Conservation (phyloP, 2,329 filamentous ascomycete genomes). For the Neopestalotiopsis sp. region DNA sequence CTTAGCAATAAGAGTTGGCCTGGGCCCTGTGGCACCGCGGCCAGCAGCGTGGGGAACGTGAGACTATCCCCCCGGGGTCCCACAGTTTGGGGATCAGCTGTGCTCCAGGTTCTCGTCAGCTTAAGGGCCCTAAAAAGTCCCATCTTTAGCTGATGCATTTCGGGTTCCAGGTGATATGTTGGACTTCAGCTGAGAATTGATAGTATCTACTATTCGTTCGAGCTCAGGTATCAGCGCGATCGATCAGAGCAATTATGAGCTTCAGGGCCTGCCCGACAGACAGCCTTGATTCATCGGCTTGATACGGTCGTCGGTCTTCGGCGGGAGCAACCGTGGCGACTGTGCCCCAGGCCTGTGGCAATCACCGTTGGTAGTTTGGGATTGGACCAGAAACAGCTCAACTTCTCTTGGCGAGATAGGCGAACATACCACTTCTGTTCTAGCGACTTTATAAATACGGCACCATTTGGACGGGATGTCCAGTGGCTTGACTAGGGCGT, state of each 20-base stretch:
- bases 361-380: constrained; percentile 1
- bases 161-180: neutral
- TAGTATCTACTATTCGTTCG: neutral
- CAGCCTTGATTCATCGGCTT: neutral
- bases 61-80: neutral
- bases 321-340: constrained; percentile 13
- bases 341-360: constrained; percentile 4
- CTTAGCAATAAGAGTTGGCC: neutral
- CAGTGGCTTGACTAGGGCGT: constrained; percentile 17
- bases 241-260: neutral
- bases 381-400: constrained; percentile 1
- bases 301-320: constrained; percentile 17
- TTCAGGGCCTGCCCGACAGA: neutral
- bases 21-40: neutral
- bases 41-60: neutral
- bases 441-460: neutral
- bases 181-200: neutral
- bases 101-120: neutral
- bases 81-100: neutral
- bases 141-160: neutral
- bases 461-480: neutral
- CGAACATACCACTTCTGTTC: constrained; percentile 14
- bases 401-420: constrained; percentile 19
- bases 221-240: neutral
- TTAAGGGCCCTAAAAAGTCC: neutral